phyloP scores from a whole-genome alignment of 352 stramenopile species.

The Pythium angustatum region DNA sequence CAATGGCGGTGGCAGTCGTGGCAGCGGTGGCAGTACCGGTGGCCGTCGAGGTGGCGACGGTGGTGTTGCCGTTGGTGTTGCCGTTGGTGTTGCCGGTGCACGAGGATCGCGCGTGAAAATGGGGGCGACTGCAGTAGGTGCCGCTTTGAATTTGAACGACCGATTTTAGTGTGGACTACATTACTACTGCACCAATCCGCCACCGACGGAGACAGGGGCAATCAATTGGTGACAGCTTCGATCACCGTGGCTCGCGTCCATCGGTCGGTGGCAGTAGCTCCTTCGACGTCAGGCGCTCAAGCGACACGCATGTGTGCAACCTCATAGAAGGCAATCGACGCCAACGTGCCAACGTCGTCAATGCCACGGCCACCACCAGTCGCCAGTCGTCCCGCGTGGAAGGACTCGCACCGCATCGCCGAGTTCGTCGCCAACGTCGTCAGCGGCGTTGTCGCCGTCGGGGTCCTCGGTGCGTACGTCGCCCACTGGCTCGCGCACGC shows the following conservation, averaged over 20 bases:
- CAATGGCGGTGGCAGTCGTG: background rate
- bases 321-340: too few species aligned
- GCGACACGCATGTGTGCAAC: too few species aligned
- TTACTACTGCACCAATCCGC: background rate
- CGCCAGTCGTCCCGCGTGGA: slow-evolving; percentile 42
- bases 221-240: slow-evolving; percentile 2
- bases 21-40: background rate
- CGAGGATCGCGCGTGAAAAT: too few species aligned
- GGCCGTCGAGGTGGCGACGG: background rate
- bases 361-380: background rate
- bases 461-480: slow-evolving; percentile 42
- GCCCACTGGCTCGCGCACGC: slow-evolving; percentile 30
- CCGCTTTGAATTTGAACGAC: slow-evolving; percentile 2
- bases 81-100: too few species aligned
- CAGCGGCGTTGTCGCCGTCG: slow-evolving; percentile 49
- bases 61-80: too few species aligned
- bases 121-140: too few species aligned
- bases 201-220: slow-evolving; percentile 6
- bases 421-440: slow-evolving; percentile 66
- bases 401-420: slow-evolving; percentile 59
- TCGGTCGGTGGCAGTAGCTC: slow-evolving; percentile 2
- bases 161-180: slow-evolving; percentile 6
- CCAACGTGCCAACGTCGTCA: too few species aligned
- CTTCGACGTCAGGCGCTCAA: too few species aligned
- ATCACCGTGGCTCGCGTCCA: slow-evolving; percentile 2